Conservation (phyloP, 441 rosid genomes). For the Geranium incanum region DNA sequence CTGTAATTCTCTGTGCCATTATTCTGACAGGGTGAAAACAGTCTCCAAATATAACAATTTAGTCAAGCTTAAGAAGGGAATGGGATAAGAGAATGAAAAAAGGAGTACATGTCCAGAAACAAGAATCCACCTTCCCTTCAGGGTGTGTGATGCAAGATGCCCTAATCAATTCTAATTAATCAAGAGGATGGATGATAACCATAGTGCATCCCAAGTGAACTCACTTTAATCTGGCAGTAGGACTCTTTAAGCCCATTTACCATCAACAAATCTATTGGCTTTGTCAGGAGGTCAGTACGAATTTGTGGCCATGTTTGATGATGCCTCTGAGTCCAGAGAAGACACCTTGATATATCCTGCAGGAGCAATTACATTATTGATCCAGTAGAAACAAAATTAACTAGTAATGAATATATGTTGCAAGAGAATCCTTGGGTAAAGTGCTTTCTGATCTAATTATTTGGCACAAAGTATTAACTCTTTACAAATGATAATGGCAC, state of each 20-base stretch:
- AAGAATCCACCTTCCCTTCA: neutral
- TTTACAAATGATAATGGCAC: neutral
- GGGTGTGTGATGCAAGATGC: neutral
- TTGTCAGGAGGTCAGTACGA: conserved; percentile 63
- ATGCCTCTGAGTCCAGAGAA: conserved; percentile 94
- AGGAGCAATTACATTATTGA: conserved; percentile 11
- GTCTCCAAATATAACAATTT: neutral
- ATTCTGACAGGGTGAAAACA: neutral
- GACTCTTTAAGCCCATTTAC: conserved; percentile 77
- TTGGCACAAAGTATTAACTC: neutral
- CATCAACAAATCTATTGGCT: conserved; percentile 79
- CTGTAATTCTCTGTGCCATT: neutral
- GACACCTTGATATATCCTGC: conserved; percentile 97
- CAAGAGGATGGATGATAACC: neutral
- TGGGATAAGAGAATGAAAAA: neutral
- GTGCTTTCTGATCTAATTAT: no score
- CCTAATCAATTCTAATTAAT: neutral
- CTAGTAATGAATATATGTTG: neutral
- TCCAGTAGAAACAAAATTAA: neutral
- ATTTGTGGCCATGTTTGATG: conserved; percentile 94
- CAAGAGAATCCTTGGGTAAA: neutral
- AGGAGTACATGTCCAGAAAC: neutral
- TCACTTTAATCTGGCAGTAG: conserved; percentile 68
- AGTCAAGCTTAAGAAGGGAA: neutral
- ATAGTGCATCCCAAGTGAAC: conserved; percentile 17